These are phyloP conservation scores for Sugiyamaella paludigena DNA, from an alignment of 1,139 yeast species.

Conservation along the genomic window DNA sequence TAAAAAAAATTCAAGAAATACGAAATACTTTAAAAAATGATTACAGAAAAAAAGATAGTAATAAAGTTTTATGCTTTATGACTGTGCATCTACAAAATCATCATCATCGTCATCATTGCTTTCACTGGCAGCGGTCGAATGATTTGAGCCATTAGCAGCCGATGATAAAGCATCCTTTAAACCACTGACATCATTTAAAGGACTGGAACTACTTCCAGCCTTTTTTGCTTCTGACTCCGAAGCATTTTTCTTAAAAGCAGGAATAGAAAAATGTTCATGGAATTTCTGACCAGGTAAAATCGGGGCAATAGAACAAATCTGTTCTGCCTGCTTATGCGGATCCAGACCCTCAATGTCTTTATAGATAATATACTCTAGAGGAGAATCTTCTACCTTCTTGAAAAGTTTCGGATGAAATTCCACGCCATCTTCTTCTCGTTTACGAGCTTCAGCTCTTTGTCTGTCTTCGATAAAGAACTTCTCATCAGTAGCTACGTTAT, in stretches of 20 bases:
- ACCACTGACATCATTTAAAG: slow-evolving; percentile 15
- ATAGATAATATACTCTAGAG: slow-evolving; percentile 62
- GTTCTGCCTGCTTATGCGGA: slow-evolving; percentile 52
- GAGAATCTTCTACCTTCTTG: slow-evolving; percentile 39
- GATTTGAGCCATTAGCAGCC: not conserved
- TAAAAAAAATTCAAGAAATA: not conserved
- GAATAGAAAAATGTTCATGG: slow-evolving; percentile 61
- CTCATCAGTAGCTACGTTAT: slow-evolving; percentile 79
- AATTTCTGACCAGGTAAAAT: slow-evolving; percentile 74
- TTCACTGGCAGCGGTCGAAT: slow-evolving; percentile 16
- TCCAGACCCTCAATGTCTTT: slow-evolving; percentile 51
- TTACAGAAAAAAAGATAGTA: not conserved
- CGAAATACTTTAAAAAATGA: not conserved
- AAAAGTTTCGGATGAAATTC: slow-evolving; percentile 81
- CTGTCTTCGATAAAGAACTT: slow-evolving; percentile 80
- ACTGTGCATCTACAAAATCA: slow-evolving; percentile 28
- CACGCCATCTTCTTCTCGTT: slow-evolving; percentile 72
- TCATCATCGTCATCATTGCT: slow-evolving; percentile 22
- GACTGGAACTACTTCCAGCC: slow-evolving; percentile 4
- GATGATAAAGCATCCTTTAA: slow-evolving; percentile 11
- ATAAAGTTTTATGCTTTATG: slow-evolving; percentile 1
- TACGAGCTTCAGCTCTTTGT: slow-evolving; percentile 72
- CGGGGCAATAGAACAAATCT: slow-evolving; percentile 61
- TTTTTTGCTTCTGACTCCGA: slow-evolving; percentile 6
- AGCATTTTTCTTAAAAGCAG: slow-evolving; percentile 57